Base-by-base conservation (phyloP, 306 rosid genomes). In the Quercus alba region DNA sequence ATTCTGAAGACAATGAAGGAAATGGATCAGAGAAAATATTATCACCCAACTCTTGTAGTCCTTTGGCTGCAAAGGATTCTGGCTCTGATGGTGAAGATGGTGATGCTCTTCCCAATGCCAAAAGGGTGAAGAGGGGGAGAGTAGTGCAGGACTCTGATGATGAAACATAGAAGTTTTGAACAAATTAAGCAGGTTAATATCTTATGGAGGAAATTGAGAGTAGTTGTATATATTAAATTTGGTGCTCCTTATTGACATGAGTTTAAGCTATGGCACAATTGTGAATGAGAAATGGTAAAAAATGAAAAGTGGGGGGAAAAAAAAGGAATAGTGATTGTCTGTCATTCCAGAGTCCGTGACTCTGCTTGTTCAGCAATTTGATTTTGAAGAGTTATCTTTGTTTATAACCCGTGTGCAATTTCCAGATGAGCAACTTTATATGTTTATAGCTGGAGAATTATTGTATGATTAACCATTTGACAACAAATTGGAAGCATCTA, bases 101-200 rank as follows among this genome's bases (percentile, higher is more conserved):
- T 73, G 80, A 70, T 18, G 88, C 41, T 73, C 44, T 35, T 33
- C 86, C 80, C 19, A 64, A 71, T 73, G 80, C 82, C 56, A 82
- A 85, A 75, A 79, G 86, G 79, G 25, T 79, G 70, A 85, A 77
- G 82, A 85, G 77, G 38, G 17, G 63, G 56, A 72, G 71, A 8
- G 62, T 51, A 35, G 81, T 84, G 70, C 77, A 38, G 70, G 84
- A 83, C 76, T 85, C 84, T 6, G 88, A 85, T 52, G 85, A 81
- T 38, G 88, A 85, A 26, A 69, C 61, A 51, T 73, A 73, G 75
- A 35, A 63, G 11, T 41, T 41, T 41, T 41, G 46, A 41, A 25
- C 56, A 70, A 56, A 51, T 10, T 35, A 59, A 69, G 62, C 33
- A 30, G 15, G 3, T 0, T 1, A 61, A 62, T 14, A 18, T 62